phyloP scores from a whole-genome alignment of 2,329 filamentous ascomycete genomes.

The Ceratocystis albifundus region DNA sequence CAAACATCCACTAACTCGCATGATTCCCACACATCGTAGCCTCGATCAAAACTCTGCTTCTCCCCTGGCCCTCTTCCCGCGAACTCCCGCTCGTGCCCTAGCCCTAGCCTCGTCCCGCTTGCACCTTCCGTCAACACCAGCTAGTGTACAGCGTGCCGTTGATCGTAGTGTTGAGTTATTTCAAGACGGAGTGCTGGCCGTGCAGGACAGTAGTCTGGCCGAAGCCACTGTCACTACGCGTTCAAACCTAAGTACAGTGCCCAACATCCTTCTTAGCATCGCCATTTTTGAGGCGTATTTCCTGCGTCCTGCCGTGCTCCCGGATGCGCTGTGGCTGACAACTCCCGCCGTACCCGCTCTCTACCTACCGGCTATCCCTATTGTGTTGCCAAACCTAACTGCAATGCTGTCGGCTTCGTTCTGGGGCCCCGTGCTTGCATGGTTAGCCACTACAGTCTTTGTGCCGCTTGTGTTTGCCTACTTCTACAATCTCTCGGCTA shows the following conservation, averaged over 20 bases:
- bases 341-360: constrained; percentile 51
- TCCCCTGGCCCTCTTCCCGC: constrained; percentile 7
- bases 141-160: constrained; percentile 62
- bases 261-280: constrained; percentile 57
- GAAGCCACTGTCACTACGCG: constrained; percentile 55
- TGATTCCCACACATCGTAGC: neutral
- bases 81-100: constrained; percentile 37
- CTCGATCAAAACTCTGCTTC: constrained; percentile 5
- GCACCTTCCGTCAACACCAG: constrained; percentile 68
- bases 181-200: constrained; percentile 48
- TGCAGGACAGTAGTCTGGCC: constrained; percentile 54
- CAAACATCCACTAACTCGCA: neutral
- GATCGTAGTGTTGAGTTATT: constrained; percentile 60
- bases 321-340: constrained; percentile 60
- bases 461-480: constrained; percentile 65
- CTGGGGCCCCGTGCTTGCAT: constrained; percentile 72
- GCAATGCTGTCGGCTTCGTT: constrained; percentile 62
- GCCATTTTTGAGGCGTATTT: constrained; percentile 58
- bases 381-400: constrained; percentile 72
- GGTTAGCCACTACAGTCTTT: constrained; percentile 59
- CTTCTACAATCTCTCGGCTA: constrained; percentile 72
- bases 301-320: constrained; percentile 58
- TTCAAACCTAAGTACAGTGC: constrained; percentile 59
- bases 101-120: constrained; percentile 47
- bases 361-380: constrained; percentile 45